phyloP scores from a whole-genome alignment of 306 rosid species.

The Glycyrrhiza uralensis region DNA sequence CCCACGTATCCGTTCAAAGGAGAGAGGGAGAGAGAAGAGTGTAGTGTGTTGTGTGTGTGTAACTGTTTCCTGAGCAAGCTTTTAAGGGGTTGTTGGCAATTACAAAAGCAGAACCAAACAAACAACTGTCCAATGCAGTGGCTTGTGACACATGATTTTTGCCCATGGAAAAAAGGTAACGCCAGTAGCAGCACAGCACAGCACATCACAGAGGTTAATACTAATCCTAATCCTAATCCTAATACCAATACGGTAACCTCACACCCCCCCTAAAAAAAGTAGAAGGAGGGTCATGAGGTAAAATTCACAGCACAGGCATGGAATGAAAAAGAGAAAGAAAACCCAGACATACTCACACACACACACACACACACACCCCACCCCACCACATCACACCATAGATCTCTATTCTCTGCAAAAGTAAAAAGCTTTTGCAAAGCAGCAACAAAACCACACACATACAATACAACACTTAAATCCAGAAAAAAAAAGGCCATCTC shows the following conservation, averaged over 20 bases:
- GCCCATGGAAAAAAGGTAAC: slow-evolving; percentile 52
- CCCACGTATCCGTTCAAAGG: too few species aligned
- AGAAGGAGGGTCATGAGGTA: slow-evolving; percentile 33
- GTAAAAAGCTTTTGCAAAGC: slow-evolving; percentile 30
- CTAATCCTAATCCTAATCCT: too few species aligned
- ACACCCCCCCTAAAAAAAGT: slow-evolving; percentile 39
- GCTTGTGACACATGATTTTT: slow-evolving; percentile 61
- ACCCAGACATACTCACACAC: slow-evolving; percentile 1
- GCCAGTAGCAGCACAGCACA: slow-evolving; percentile 20
- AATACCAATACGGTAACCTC: too few species aligned
- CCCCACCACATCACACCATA: slow-evolving; percentile 24
- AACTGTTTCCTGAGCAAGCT: background rate
- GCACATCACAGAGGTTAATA: background rate
- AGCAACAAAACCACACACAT: slow-evolving; percentile 15
- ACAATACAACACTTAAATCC: slow-evolving; percentile 30
- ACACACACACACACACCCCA: too few species aligned
- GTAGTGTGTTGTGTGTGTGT: background rate
- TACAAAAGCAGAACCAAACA: slow-evolving; percentile 34
- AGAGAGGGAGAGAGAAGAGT: slow-evolving; percentile 7
- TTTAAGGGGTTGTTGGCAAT: slow-evolving; percentile 38
- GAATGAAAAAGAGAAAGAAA: slow-evolving; percentile 20
- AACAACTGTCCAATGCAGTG: slow-evolving; percentile 44
- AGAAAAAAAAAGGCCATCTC: slow-evolving; percentile 12
- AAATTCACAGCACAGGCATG: slow-evolving; percentile 34
- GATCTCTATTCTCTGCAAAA: slow-evolving; percentile 37